Evolutionary conservation across 768 basidiomycete genomes (phyloP).

Genomic region (Suillus variegatus): DNA sequence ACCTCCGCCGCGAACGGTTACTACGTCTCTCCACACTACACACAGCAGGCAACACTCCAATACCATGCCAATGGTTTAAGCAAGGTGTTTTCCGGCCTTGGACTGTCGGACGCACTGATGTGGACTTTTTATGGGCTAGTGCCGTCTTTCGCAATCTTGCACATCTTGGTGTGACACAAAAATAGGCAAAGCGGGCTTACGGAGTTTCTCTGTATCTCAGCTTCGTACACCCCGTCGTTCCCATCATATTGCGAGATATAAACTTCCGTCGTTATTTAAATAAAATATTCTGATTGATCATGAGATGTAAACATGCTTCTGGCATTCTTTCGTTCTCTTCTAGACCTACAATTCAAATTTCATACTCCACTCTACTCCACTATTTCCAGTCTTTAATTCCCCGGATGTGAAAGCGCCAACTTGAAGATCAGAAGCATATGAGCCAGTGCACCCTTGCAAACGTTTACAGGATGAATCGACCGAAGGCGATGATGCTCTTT

Average conservation of each 20-base stretch:
- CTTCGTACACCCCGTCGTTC: not conserved
- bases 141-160: not conserved
- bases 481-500: not conserved
- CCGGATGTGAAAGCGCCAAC: not conserved
- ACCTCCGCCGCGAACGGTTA: conserved; percentile 14
- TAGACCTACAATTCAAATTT: not conserved
- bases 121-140: not conserved
- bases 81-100: not conserved
- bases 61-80: conserved; percentile 25
- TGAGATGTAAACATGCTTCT: not conserved
- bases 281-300: not conserved
- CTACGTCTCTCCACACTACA: conserved; percentile 12
- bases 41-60: conserved; percentile 5
- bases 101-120: not conserved
- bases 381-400: not conserved
- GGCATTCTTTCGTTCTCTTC: not conserved
- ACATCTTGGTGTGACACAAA: not conserved
- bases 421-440: not conserved
- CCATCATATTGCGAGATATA: not conserved
- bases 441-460: not conserved
- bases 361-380: not conserved
- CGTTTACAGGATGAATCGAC: not conserved
- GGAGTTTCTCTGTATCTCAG: not conserved
- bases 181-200: not conserved
- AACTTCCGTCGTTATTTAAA: not conserved